Base-by-base conservation (phyloP, 208 protist genomes). In the Strigomonas culicis region DNA sequence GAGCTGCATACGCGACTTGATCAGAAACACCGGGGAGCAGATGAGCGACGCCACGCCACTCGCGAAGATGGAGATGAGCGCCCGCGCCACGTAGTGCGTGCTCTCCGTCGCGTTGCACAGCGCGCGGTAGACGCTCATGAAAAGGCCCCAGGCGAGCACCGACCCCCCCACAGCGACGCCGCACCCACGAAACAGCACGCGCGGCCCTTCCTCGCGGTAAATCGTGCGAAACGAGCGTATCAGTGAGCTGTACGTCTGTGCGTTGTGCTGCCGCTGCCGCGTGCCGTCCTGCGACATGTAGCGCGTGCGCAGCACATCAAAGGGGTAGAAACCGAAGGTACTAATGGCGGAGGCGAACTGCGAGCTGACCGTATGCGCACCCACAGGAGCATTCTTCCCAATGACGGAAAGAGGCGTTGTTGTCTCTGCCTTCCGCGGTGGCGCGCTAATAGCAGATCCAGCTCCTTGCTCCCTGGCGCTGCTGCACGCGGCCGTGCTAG, bases 231-330 rank as follows among this genome's bases (percentile, higher is more conserved):
- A 74, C 8, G 84, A 67, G 15, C 28, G 56, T 10, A 0, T 0
- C 21, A 85, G 68, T 30, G 78, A 86, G 11, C 55, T 70, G 66
- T 90, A 90, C 13, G 77, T 88, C 47, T 80, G 74, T 2, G 81
- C 82, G 74, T 95, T 91, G 70, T 93, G 85, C 49, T 86, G 73
- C 1, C 91, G 85, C 2, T 74, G 57, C 27, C 28, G 27, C 21
- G 77, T 92, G 59, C 90, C 79, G 47, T 95, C 88, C 66, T 94
- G 88, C 31, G 90, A 92, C 63, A 97, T 92, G 51, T 92, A 92
- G 15, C 93, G 82, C 52, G 88, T 90, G 43, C 90, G 87, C 36
- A 98, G 57, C 13, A 94, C 66, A 65, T 98, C 95, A 11, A 97
- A 66, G 2, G 95, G 95, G 65, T 97, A 95, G 4, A 91, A 70